Conservation (phyloP, 2,329 filamentous ascomycete genomes). For the Neonectria neomacrospora region DNA sequence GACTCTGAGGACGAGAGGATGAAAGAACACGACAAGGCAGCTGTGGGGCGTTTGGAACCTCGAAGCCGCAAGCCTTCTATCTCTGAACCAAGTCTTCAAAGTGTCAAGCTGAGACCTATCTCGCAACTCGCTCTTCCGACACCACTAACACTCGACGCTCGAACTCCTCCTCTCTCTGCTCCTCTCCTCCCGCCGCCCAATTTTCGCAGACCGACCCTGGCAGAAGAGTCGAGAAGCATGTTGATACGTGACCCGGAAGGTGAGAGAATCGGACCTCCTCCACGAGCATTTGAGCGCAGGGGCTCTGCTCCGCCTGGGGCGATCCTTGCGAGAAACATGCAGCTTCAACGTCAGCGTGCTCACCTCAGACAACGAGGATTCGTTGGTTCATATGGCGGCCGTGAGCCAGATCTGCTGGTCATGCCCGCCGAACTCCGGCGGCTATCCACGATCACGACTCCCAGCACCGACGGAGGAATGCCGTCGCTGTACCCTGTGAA, state of each 20-base stretch:
- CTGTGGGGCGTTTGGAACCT: constrained; percentile 28
- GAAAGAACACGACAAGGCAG: constrained; percentile 33
- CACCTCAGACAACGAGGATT: constrained; percentile 36
- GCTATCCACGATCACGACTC: constrained; percentile 26
- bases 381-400: constrained; percentile 26
- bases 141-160: constrained; percentile 22
- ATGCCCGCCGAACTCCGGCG: constrained; percentile 42
- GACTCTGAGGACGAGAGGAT: constrained; percentile 33
- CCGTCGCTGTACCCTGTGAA: constrained; percentile 32
- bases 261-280: constrained; percentile 6
- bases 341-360: constrained; percentile 41
- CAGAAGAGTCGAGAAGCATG: constrained; percentile 36
- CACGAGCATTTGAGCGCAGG: constrained; percentile 29
- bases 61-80: constrained; percentile 21
- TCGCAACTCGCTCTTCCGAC: constrained; percentile 26
- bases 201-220: constrained; percentile 30
- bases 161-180: constrained; percentile 36
- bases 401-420: constrained; percentile 42
- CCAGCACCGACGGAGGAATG: constrained; percentile 15
- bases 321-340: constrained; percentile 33
- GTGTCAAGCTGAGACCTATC: constrained; percentile 31
- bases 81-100: constrained; percentile 25
- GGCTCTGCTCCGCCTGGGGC: constrained; percentile 34
- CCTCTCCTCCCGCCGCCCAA: constrained; percentile 27
- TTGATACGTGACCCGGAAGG: constrained; percentile 25